Evolutionary conservation across 371 early-diverging fungal genomes (phyloP).

Genomic region (Mucor saturninus): DNA sequence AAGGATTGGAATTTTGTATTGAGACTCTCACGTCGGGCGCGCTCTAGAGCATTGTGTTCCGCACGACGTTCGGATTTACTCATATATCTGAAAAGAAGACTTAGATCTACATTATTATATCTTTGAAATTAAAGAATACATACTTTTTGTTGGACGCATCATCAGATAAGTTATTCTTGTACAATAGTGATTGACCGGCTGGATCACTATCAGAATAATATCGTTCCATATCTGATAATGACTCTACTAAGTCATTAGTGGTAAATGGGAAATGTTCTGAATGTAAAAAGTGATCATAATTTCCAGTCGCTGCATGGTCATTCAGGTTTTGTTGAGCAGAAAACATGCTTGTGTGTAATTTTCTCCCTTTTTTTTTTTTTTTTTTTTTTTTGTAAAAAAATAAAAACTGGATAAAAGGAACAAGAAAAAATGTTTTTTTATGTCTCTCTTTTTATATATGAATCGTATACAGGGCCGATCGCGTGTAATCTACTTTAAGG

Average conservation of each 20-base stretch:
- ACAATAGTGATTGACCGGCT: conserved; percentile 6
- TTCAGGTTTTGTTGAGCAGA: conserved; percentile 22
- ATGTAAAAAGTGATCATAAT: conserved; percentile 8
- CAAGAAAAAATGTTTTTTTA: background rate
- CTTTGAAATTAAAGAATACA: background rate
- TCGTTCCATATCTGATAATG: background rate
- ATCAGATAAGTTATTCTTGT: conserved; percentile 6
- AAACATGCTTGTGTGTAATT: conserved; percentile 9
- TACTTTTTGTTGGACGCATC: conserved; percentile 14
- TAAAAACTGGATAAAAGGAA: background rate
- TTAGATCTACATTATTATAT: background rate
- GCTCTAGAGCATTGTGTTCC: conserved; percentile 75
- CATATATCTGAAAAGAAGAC: conserved; percentile 4
- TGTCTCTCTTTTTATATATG: background rate
- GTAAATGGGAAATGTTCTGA: conserved; percentile 18
- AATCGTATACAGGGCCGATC: too few species aligned
- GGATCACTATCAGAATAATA: background rate
- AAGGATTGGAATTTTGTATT: conserved; percentile 70
- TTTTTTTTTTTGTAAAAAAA: conserved; percentile 7
- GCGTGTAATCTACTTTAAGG: background rate
- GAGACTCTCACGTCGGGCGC: conserved; percentile 72
- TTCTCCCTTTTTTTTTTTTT: background rate
- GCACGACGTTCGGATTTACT: conserved; percentile 65
- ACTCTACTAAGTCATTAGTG: background rate
- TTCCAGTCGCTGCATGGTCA: conserved; percentile 19